Conservation (phyloP, 2,329 filamentous ascomycete species). For the Microdochium nivale region DNA sequence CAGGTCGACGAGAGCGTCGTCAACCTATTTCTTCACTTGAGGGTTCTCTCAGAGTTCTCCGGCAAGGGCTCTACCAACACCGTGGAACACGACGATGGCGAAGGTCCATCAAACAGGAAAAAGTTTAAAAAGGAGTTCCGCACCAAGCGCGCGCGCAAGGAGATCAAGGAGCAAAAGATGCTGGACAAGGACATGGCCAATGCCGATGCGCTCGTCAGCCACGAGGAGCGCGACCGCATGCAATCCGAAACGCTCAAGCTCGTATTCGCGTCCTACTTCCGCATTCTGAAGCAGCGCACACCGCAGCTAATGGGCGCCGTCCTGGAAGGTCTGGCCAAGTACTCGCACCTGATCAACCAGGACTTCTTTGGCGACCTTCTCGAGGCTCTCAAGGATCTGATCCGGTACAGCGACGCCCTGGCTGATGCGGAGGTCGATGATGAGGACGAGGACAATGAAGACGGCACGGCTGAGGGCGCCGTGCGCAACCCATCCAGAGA, state of each 20-base stretch:
- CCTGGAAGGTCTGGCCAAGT: slow-evolving; percentile 86
- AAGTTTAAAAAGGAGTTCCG: slow-evolving; percentile 78
- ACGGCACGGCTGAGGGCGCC: slow-evolving; percentile 37
- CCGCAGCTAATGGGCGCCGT: slow-evolving; percentile 93
- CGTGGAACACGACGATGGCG: slow-evolving; percentile 46
- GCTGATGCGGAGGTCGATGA: slow-evolving; percentile 34
- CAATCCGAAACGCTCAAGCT: slow-evolving; percentile 94
- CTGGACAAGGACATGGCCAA: slow-evolving; percentile 90
- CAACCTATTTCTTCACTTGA: slow-evolving; percentile 84
- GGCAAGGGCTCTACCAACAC: slow-evolving; percentile 73
- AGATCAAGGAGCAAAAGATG: slow-evolving; percentile 74
- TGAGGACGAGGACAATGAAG: slow-evolving; percentile 24
- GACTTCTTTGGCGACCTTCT: slow-evolving; percentile 97
- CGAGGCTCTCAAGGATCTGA: slow-evolving; percentile 88
- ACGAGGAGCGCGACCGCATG: slow-evolving; percentile 88
- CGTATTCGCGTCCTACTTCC: slow-evolving; percentile 92
- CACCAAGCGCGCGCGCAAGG: slow-evolving; percentile 80
- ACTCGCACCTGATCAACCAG: slow-evolving; percentile 95
- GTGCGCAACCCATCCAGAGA: slow-evolving; percentile 74
- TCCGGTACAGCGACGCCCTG: slow-evolving; percentile 61
- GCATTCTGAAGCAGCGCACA: slow-evolving; percentile 75
- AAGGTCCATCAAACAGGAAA: slow-evolving; percentile 38
- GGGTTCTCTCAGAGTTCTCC: slow-evolving; percentile 79
- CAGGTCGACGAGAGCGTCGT: slow-evolving; percentile 75
- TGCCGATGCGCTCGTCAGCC: slow-evolving; percentile 81